Evolutionary conservation across 2,329 filamentous ascomycete species (phyloP).

Genomic region (Dactylellina drechsleri): DNA sequence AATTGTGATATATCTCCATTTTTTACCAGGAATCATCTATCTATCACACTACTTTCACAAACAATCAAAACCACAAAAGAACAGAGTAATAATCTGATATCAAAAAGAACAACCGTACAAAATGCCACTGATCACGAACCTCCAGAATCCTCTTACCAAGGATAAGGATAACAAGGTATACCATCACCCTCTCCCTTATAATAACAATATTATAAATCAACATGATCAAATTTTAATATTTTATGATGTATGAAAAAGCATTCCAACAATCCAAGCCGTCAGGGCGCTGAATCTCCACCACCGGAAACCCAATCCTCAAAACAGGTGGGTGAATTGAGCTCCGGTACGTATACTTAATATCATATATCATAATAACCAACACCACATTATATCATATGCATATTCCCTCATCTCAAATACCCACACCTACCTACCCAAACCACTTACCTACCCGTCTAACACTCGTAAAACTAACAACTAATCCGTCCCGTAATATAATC

Average conservation of each 20-base stretch:
- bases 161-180: constrained; percentile 18
- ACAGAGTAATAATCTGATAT: constrained; percentile 7
- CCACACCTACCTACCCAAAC: too few species aligned
- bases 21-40: not conserved
- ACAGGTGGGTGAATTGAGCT: constrained; percentile 30
- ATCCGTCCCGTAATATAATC: too few species aligned
- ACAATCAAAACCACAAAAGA: not conserved
- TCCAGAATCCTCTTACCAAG: constrained; percentile 51
- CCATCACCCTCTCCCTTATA: not conserved
- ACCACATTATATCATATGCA: not conserved
- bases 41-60: not conserved
- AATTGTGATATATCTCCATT: not conserved
- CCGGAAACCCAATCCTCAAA: constrained; percentile 40
- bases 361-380: not conserved
- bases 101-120: not conserved
- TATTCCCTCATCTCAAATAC: too few species aligned
- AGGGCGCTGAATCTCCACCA: constrained; percentile 31
- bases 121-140: constrained; percentile 50
- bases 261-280: not conserved
- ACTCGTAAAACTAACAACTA: too few species aligned
- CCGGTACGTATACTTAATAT: constrained; percentile 13
- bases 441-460: too few species aligned
- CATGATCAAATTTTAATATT: too few species aligned
- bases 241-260: not conserved
- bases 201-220: too few species aligned